phyloP scores from a whole-genome alignment of 2,329 filamentous ascomycete genomes.

The Diaporthe eres region DNA sequence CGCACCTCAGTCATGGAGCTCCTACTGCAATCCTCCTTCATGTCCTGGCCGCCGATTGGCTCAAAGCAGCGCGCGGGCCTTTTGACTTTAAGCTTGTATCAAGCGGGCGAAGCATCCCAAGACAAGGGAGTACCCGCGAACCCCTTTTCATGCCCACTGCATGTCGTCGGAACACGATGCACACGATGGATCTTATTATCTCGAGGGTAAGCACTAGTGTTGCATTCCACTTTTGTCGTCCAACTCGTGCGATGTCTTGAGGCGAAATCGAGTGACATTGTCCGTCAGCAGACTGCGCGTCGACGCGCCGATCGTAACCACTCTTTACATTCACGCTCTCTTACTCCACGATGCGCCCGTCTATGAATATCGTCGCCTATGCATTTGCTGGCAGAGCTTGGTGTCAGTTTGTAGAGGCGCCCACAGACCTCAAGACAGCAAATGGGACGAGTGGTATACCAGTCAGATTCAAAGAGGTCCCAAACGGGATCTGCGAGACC shows the following conservation, averaged over 20 bases:
- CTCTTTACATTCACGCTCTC: neutral
- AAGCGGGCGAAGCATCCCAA: constrained; percentile 6
- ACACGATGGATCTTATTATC: neutral
- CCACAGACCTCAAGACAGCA: constrained; percentile 7
- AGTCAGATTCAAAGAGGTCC: constrained; percentile 18
- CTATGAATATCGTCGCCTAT: neutral
- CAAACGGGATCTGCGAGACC: constrained; percentile 14
- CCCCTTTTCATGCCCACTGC: neutral
- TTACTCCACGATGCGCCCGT: neutral
- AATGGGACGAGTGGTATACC: constrained; percentile 4
- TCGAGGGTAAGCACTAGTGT: neutral
- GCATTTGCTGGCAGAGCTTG: neutral
- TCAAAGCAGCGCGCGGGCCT: neutral
- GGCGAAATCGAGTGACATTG: neutral
- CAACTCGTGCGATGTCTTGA: neutral
- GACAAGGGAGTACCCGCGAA: constrained; percentile 13
- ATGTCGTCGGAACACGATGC: neutral
- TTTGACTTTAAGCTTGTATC: constrained; percentile 1
- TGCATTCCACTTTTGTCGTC: no score
- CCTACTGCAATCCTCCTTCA: neutral
- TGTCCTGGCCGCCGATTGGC: constrained; percentile 8
- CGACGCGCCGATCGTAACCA: neutral
- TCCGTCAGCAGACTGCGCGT: neutral
- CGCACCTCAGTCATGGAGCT: neutral
- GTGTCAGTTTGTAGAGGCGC: neutral